Base-by-base conservation (phyloP, 768 basidiomycete species). In the Rhodosporidiobolus odoratus region DNA sequence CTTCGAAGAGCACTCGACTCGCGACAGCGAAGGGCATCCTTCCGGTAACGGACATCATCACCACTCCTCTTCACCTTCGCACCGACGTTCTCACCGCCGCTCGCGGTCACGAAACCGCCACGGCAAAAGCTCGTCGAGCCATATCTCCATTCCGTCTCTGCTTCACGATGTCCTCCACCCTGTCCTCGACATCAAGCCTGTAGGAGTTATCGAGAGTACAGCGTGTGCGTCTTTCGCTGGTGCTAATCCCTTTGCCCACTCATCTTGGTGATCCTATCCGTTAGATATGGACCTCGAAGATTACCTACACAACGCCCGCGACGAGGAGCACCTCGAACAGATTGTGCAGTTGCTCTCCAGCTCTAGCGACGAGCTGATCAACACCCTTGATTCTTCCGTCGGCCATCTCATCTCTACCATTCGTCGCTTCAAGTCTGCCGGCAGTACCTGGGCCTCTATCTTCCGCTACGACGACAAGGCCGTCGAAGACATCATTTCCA, bases 101-200 rank as follows among this genome's bases (percentile, higher is more conserved):
- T 66, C 65, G 0, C 43, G 65, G 3, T 66, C 64, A 0, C 37
- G 65, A 4, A 48, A 52, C 16, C 69, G 69, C 0, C 47, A 64
- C 23, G 21, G 57, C 38, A 56, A 65, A 23, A 37, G 40, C 58
- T 50, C 47, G 4, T 52, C 64, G 30, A 60, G 57, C 48, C 67
- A 69, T 50, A 41, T 72, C 53, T 63, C 56, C 25, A 38, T 75
- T 1, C 64, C 66, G 1, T 56, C 56, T 9, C 58, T 75, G 19
- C 54, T 75, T 7, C 74, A 72, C 62, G 74, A 72, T 15, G 70
- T 75, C 2, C 60, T 75, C 12, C 74, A 75, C n/a, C 70, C 74
- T 0, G 60, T 68, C 3, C 45, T 69, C 27, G 69, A 70, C 48
- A 43, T 66, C n/a, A 53, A 54, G 32, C 74, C 67, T 0, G 70